Percentiles rank a stretch among this genome's conserved stretches.
Evolutionary conservation across 345 rosid genomes (phyloP).

Genomic region (Odontarrhena argentea): DNA sequence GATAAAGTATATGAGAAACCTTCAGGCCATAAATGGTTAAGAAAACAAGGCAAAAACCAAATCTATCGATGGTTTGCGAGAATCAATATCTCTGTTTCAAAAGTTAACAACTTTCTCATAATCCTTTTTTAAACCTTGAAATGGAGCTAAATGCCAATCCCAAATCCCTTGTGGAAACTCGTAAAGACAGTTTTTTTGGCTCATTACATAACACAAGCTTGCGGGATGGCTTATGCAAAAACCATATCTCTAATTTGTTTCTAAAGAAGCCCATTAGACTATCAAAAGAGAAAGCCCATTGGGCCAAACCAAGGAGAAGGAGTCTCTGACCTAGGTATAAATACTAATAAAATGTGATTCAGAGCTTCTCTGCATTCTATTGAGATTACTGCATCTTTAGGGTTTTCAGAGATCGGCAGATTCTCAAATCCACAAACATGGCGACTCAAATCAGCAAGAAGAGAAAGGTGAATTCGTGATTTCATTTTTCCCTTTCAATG

Average conservation of each 20-base stretch:
- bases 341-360: neutral
- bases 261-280: neutral
- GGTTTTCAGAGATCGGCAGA: conserved; percentile 3
- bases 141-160: neutral
- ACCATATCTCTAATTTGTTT: neutral
- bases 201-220: conserved; percentile 3
- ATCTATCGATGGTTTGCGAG: neutral
- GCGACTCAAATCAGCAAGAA: conserved; percentile 80
- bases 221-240: neutral
- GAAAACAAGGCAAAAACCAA: neutral
- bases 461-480: conserved; percentile 49
- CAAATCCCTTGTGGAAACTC: conserved; percentile 6
- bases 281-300: neutral
- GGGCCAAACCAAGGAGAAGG: neutral
- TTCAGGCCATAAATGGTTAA: neutral
- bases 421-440: conserved; percentile 34
- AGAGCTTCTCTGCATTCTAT: neutral
- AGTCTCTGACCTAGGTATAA: conserved; percentile 14
- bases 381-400: neutral
- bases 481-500: neutral
- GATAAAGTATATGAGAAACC: too few species aligned
- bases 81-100: neutral
- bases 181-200: neutral
- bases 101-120: neutral
- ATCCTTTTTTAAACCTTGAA: neutral